Evolutionary conservation across 1,284 basidiomycete species (phyloP), one percentile per base, ranked within the genome.

Genomic region (Trametes polyzona): DNA sequence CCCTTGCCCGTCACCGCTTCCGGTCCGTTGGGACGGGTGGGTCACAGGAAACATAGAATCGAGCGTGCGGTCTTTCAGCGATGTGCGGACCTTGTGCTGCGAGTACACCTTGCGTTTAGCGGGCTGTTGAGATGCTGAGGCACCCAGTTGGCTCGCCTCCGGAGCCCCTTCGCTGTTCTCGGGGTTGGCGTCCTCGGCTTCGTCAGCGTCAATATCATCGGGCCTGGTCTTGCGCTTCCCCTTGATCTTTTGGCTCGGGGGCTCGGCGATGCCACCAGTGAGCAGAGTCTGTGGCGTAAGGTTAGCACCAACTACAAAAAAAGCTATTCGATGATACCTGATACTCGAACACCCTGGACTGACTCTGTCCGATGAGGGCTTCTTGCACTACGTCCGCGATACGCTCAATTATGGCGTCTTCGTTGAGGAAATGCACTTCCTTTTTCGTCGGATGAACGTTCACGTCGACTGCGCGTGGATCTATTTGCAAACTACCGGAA

Each of bases 391-490:
- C 80, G 61, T 90, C 84, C n/a, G 91, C 86, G 46, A 99, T 86
- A 7, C 77, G 78, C 63, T 95, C 88, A 4, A 91, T 89, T 64
- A 98, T 93, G 12, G 81, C 81, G 52, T 98, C 97, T 71, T 99
- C 95, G 64, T 98, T 86, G 52, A 98, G 75, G 67, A 99, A 99
- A 65, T 96, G 93, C 0, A 98, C 95, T 72, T 98, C 96, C 35
- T 92, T 90, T 73, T 99, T 99, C 1, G 97, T 99, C 0, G 97
- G 97, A 71, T 98, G 96, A 0, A 99, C 96, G 66, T 99, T 99
- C 55, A 98, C 96, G 68, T 99, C 97, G 10, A 99, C 89, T 27
- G 91, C 88, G 32, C 86, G 82, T 0, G 96, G 94, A 55, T 95
- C 87, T 62, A 99, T 89, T 30, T 88, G 78, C 33, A 99, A 74